Conservation (phyloP, 2,329 filamentous ascomycete species). For the Orbilia javanica region DNA sequence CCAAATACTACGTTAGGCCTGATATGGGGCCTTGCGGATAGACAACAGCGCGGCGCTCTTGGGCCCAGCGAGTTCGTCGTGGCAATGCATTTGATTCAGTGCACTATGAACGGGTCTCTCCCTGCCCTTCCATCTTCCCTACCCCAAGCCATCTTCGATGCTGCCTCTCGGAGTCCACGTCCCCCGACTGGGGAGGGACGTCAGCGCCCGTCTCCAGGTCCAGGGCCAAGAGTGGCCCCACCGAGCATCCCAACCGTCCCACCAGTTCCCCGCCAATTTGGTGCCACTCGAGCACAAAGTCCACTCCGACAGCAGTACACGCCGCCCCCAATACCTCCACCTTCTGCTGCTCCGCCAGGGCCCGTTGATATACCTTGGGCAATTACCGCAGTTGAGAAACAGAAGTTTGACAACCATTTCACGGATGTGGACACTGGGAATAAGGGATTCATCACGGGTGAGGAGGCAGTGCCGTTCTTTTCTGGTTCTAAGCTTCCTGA, state of each 20-base stretch:
- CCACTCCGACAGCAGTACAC: constrained; percentile 71
- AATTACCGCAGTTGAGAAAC: constrained; percentile 84
- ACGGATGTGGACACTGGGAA: constrained; percentile 82
- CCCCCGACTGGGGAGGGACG: constrained; percentile 64
- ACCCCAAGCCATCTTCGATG: constrained; percentile 88
- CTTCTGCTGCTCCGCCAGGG: constrained; percentile 64
- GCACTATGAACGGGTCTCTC: constrained; percentile 85
- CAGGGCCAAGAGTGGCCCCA: constrained; percentile 69
- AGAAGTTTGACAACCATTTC: constrained; percentile 88
- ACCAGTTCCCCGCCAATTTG: constrained; percentile 85
- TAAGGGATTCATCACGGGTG: constrained; percentile 87
- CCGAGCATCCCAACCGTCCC: constrained; percentile 69
- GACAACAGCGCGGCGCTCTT: constrained; percentile 88
- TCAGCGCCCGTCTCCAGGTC: constrained; percentile 66
- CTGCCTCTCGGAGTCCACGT: constrained; percentile 78
- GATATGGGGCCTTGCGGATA: constrained; percentile 96
- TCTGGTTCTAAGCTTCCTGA: constrained; percentile 91
- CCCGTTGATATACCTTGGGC: constrained; percentile 78
- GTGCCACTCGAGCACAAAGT: constrained; percentile 71
- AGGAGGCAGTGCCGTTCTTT: constrained; percentile 94
- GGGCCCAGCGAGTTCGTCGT: constrained; percentile 94
- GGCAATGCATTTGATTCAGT: constrained; percentile 96
- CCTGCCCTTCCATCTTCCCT: constrained; percentile 82
- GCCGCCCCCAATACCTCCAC: constrained; percentile 67
- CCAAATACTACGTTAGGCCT: constrained; percentile 91